These are phyloP conservation scores for Cytospora piceicola DNA, from an alignment of 2,329 filamentous ascomycete genomes.

Conservation along the genomic window DNA sequence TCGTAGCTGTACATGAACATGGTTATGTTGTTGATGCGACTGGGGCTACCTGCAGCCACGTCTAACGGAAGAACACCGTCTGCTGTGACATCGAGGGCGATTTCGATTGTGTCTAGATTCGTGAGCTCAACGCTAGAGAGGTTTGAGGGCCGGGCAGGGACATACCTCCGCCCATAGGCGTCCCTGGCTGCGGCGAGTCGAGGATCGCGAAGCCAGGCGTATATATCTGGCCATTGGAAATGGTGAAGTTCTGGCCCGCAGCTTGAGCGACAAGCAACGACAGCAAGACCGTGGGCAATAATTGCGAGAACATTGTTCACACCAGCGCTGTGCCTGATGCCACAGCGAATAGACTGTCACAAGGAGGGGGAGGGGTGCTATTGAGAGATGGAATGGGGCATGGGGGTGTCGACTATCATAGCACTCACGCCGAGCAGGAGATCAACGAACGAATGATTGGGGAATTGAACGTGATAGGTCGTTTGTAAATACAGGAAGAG, in stretches of 20 bases:
- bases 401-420: slow-evolving; percentile 11
- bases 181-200: slow-evolving; percentile 67
- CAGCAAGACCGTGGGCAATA: slow-evolving; percentile 30
- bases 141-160: slow-evolving; percentile 26
- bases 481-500: not conserved
- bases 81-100: slow-evolving; percentile 69
- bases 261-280: slow-evolving; percentile 37
- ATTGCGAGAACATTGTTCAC: slow-evolving; percentile 14
- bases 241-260: slow-evolving; percentile 54
- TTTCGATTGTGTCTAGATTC: slow-evolving; percentile 59
- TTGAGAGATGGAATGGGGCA: not conserved
- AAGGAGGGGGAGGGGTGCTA: not conserved
- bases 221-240: slow-evolving; percentile 68
- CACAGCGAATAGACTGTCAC: slow-evolving; percentile 6
- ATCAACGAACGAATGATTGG: not conserved
- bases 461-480: not conserved
- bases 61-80: slow-evolving; percentile 66
- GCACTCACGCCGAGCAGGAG: not conserved
- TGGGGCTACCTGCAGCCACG: slow-evolving; percentile 56
- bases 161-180: slow-evolving; percentile 65
- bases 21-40: slow-evolving; percentile 65
- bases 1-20: slow-evolving; percentile 68
- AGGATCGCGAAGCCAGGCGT: slow-evolving; percentile 71
- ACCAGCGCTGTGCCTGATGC: not conserved
- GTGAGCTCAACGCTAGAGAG: not conserved